phyloP scores from a whole-genome alignment of 1,139 yeast genomes.

The Saccharomyces pastorianus region DNA sequence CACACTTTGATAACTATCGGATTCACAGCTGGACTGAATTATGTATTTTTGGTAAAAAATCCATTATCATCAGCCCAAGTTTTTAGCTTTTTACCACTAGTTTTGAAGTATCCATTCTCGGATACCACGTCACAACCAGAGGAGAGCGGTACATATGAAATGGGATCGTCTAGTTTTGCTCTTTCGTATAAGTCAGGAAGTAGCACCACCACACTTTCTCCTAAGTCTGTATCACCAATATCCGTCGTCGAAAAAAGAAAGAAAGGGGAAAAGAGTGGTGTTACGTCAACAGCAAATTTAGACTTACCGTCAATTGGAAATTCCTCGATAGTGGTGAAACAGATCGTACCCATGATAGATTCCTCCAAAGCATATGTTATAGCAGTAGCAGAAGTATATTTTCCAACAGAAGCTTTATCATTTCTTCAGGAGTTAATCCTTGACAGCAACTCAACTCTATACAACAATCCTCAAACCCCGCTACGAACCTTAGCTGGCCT shows the following conservation, averaged over 20 bases:
- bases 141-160: neutral
- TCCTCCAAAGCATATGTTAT: slow-evolving; percentile 44
- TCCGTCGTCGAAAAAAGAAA: neutral
- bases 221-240: neutral
- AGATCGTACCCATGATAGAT: slow-evolving; percentile 57
- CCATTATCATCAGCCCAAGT: slow-evolving; percentile 65
- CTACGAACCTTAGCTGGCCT: slow-evolving; percentile 42
- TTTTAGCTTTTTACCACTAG: slow-evolving; percentile 55
- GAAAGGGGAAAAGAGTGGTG: neutral
- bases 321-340: slow-evolving; percentile 14
- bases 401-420: slow-evolving; percentile 42
- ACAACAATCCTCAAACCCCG: slow-evolving; percentile 43
- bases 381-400: slow-evolving; percentile 69
- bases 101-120: slow-evolving; percentile 45
- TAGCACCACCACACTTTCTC: neutral
- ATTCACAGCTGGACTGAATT: slow-evolving; percentile 53
- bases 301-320: neutral
- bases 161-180: neutral
- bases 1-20: slow-evolving; percentile 55
- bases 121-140: neutral
- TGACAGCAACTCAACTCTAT: slow-evolving; percentile 40
- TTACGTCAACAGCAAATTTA: neutral
- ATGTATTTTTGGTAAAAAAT: slow-evolving; percentile 57
- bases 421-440: slow-evolving; percentile 40
- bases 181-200: neutral